These are phyloP conservation scores for Graphilbum ipis-grandicollis DNA, from an alignment of 2,329 filamentous ascomycete species.

Conservation along the genomic window DNA sequence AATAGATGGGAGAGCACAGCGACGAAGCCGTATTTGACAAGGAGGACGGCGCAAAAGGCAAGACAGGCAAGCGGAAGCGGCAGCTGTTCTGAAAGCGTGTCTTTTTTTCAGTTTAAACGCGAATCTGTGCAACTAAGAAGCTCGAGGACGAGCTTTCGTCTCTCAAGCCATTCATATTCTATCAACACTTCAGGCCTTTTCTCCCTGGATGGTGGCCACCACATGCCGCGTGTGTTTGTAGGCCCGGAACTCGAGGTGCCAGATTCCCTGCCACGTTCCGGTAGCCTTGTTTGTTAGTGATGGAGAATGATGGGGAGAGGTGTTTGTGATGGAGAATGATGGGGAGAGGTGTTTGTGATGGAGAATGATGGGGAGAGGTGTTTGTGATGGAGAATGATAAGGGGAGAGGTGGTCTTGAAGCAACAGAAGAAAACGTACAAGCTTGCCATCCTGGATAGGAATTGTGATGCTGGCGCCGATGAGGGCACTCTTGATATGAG, in stretches of 20 bases:
- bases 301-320: not conserved
- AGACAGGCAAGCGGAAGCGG: too few relatives aligned
- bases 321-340: not conserved
- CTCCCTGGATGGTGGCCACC: slow-evolving; percentile 87
- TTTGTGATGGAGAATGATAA: not conserved
- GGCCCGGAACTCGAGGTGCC: slow-evolving; percentile 80
- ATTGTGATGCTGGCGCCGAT: slow-evolving; percentile 81
- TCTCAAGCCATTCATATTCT: too few relatives aligned
- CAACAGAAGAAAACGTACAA: slow-evolving; percentile 35
- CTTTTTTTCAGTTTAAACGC: too few relatives aligned
- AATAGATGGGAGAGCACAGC: too few relatives aligned
- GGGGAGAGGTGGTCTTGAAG: too few relatives aligned
- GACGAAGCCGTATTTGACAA: too few relatives aligned
- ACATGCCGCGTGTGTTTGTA: slow-evolving; percentile 63
- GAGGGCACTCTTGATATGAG: slow-evolving; percentile 83
- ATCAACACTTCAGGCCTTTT: slow-evolving; percentile 35
- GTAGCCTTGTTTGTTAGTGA: slow-evolving; percentile 28
- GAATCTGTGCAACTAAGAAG: too few relatives aligned
- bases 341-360: not conserved
- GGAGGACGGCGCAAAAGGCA: too few relatives aligned
- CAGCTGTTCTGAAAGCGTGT: too few relatives aligned
- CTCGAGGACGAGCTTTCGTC: too few relatives aligned
- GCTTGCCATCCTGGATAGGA: slow-evolving; percentile 70
- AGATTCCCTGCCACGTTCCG: slow-evolving; percentile 74
- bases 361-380: not conserved